phyloP scores from a whole-genome alignment of 768 basidiomycete species.

The Rhizopogon sp. region DNA sequence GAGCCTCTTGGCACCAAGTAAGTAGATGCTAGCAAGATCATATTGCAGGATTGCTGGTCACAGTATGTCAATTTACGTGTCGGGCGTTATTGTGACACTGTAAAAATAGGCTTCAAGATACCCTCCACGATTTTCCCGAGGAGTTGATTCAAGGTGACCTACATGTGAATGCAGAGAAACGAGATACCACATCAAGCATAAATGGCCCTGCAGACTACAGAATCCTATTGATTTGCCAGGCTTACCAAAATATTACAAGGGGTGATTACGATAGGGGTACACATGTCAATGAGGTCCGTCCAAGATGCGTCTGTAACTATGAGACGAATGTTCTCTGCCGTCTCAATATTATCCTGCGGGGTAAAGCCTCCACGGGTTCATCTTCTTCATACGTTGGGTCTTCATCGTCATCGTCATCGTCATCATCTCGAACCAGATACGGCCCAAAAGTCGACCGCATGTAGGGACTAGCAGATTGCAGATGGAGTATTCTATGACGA shows the following conservation, averaged over 20 bases:
- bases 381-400: conserved; percentile 6
- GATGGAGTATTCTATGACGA: conserved; percentile 3
- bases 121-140: background rate
- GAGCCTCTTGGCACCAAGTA: background rate
- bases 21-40: background rate
- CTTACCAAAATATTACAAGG: background rate
- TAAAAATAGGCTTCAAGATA: background rate
- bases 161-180: background rate
- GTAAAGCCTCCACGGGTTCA: background rate
- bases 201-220: background rate
- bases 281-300: background rate
- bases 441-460: background rate
- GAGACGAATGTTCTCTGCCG: background rate
- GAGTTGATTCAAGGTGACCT: background rate
- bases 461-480: background rate
- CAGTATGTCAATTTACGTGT: background rate
- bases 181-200: background rate
- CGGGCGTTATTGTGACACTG: background rate
- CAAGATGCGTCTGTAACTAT: background rate
- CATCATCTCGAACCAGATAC: background rate
- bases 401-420: conserved; percentile 5
- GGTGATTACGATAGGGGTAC: background rate
- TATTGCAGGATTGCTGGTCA: background rate
- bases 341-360: background rate
- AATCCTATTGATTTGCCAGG: background rate